Evolutionary conservation across 345 rosid genomes (phyloP).

Genomic region (Gossypium australe): DNA sequence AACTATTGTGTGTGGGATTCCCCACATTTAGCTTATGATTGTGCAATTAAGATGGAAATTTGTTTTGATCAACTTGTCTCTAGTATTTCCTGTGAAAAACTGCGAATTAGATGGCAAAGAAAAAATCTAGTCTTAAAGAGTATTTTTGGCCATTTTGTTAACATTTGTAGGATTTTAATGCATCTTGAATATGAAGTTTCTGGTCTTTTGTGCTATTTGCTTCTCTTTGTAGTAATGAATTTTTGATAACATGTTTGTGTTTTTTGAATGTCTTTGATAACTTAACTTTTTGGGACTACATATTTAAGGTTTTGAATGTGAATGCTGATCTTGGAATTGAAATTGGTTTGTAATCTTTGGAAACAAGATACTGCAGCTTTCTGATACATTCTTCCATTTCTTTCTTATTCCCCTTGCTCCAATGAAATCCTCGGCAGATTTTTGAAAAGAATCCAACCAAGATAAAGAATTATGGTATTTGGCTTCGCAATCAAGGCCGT

Average conservation of each 20-base stretch:
- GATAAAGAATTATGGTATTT: constrained; percentile 52
- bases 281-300: background rate
- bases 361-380: background rate
- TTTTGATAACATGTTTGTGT: background rate
- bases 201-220: background rate
- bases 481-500: constrained; percentile 53
- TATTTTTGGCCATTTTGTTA: background rate
- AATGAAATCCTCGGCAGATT: constrained; percentile 24
- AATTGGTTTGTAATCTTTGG: background rate
- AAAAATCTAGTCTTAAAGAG: background rate
- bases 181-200: background rate
- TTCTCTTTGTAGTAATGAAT: background rate
- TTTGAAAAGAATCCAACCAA: constrained; percentile 56
- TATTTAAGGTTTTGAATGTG: background rate
- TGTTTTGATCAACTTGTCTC: background rate
- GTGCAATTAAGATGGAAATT: background rate
- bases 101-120: background rate
- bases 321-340: background rate
- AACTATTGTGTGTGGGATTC: background rate
- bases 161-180: background rate
- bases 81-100: too few relatives aligned
- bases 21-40: background rate
- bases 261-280: background rate
- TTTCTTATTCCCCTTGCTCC: background rate
- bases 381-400: background rate